These are phyloP conservation scores for Adansonia madagascariensis DNA, from an alignment of 441 rosid genomes.

Conservation along the genomic window DNA sequence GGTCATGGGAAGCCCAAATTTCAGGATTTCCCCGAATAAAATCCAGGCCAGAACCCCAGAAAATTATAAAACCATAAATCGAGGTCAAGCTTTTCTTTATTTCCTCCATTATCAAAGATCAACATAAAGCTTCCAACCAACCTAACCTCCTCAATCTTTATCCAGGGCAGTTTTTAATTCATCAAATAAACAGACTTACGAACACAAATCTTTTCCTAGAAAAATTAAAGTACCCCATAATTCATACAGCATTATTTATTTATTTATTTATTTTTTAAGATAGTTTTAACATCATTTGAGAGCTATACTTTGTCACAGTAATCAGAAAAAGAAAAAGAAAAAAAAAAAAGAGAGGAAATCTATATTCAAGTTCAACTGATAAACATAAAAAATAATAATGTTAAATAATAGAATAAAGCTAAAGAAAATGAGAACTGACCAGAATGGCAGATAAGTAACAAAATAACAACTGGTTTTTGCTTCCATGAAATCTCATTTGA, in stretches of 20 bases:
- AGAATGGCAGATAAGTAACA: constrained; percentile 23
- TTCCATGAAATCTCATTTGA: constrained; percentile 24
- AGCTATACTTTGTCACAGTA: neutral
- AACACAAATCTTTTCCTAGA: neutral
- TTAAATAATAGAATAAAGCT: neutral
- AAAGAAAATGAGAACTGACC: constrained; percentile 30
- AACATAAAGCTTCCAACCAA: neutral
- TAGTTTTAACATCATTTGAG: too few relatives aligned
- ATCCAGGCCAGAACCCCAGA: neutral
- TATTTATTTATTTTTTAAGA: too few relatives aligned
- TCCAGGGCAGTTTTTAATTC: too few relatives aligned
- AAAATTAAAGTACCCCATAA: neutral
- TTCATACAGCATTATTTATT: neutral
- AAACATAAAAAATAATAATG: neutral
- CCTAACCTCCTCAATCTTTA: neutral
- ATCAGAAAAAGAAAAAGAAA: neutral
- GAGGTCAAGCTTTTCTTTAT: neutral
- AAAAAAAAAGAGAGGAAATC: constrained; percentile 1
- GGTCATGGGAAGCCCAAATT: neutral
- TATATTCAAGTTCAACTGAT: neutral
- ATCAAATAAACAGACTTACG: neutral
- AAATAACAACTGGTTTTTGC: constrained; percentile 5
- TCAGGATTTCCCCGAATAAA: neutral
- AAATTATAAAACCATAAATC: neutral
- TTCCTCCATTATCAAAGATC: neutral